Evolutionary conservation across 331 rosid genomes (phyloP).

Genomic region (Cydonia oblonga): DNA sequence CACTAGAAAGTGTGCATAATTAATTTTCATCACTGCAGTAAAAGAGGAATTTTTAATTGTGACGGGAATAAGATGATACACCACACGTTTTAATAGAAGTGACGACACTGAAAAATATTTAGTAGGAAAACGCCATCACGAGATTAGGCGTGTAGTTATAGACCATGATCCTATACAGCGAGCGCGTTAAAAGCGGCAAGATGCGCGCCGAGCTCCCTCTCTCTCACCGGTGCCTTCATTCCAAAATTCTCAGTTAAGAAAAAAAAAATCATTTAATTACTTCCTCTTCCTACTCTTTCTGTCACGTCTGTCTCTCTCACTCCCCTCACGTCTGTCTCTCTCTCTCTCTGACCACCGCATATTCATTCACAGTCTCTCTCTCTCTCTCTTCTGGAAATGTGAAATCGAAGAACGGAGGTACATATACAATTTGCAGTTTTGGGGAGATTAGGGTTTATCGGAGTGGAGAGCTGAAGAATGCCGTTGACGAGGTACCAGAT

Average conservation of each 20-base stretch:
- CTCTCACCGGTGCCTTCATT: not conserved
- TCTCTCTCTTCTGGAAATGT: slow-evolving; percentile 27
- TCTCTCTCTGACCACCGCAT: no score
- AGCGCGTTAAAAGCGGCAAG: slow-evolving; percentile 29
- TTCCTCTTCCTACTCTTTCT: not conserved
- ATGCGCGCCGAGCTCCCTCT: slow-evolving; percentile 14
- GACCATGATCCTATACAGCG: slow-evolving; percentile 22
- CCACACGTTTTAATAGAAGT: no score
- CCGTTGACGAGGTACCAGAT: slow-evolving; percentile 69
- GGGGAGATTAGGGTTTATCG: slow-evolving; percentile 8
- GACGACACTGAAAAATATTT: no score
- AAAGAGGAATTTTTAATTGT: no score
- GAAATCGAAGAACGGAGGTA: slow-evolving; percentile 4
- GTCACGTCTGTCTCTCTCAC: not conserved
- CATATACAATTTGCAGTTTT: not conserved
- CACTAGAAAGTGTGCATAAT: no score
- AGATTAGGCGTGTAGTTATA: no score
- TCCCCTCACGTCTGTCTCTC: slow-evolving; percentile 11
- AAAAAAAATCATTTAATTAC: not conserved
- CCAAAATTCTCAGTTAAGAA: not conserved
- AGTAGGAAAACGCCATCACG: no score
- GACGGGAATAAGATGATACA: no score
- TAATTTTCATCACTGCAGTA: no score
- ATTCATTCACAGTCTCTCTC: slow-evolving; percentile 6
- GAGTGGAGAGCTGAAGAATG: slow-evolving; percentile 34